phyloP scores from a whole-genome alignment of 306 rosid genomes.

The peach (Prunus persica) region Prunus_persica_NCBIv2 NC_034011.1:16412501-16413000 shows the following conservation, averaged over 20 bases:
- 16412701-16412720: neutral
- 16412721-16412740: neutral
- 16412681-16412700: neutral
- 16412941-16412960: neutral
- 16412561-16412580: constrained; percentile 72
- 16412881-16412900: neutral
- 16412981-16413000: neutral
- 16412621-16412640: constrained; percentile 81
- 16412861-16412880: neutral
- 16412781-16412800: neutral
- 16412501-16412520: constrained; percentile 83
- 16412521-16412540: constrained; percentile 95
- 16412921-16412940: neutral
- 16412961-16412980: neutral
- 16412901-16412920: neutral
- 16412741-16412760: neutral
- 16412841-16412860: neutral
- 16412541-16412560: constrained; percentile 66
- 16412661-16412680: neutral
- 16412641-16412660: constrained; percentile 12
- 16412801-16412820: neutral
- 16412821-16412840: neutral
- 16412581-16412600: constrained; percentile 76
- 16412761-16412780: neutral
- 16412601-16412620: constrained; percentile 59